Conservation (phyloP, 352 stramenopile species). For the Phytophthora europaea region DNA sequence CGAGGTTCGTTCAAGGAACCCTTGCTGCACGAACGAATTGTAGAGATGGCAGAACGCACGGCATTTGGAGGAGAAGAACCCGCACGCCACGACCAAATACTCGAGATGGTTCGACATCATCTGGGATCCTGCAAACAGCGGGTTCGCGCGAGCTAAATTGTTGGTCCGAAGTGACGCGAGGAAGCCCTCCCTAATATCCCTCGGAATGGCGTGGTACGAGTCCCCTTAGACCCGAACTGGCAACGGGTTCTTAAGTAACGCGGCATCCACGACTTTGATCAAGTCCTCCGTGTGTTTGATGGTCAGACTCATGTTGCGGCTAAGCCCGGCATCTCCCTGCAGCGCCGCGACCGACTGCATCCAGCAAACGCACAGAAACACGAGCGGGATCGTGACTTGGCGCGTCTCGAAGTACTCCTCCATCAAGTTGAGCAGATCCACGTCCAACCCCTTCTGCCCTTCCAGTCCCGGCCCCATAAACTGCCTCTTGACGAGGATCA, state of each 20-base stretch:
- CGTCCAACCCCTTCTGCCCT: background rate
- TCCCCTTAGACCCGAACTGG: background rate
- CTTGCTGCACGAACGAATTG: conserved; percentile 27
- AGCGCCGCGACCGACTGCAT: conserved; percentile 36
- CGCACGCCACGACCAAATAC: conserved; percentile 22
- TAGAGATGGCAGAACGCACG: conserved; percentile 43
- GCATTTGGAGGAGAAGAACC: conserved; percentile 25
- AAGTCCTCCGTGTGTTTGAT: conserved; percentile 31
- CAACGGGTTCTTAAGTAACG: conserved; percentile 18
- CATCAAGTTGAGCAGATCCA: conserved; percentile 5
- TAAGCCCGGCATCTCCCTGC: conserved; percentile 31
- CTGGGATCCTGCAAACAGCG: conserved; percentile 32
- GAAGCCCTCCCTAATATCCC: background rate
- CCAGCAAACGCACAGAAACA: conserved; percentile 43
- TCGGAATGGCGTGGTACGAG: conserved; percentile 9
- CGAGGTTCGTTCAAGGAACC: conserved; percentile 14
- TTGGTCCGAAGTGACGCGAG: conserved; percentile 1
- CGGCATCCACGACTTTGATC: conserved; percentile 17
- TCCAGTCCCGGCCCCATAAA: background rate
- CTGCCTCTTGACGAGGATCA: background rate
- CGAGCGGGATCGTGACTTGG: conserved; percentile 26
- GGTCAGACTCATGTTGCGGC: conserved; percentile 26
- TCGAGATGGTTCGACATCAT: conserved; percentile 37
- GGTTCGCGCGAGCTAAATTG: conserved; percentile 28
- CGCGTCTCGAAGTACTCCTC: conserved; percentile 18